Evolutionary conservation across 1,284 basidiomycete genomes (phyloP).

Genomic region (Rhizoctonia solani): DNA sequence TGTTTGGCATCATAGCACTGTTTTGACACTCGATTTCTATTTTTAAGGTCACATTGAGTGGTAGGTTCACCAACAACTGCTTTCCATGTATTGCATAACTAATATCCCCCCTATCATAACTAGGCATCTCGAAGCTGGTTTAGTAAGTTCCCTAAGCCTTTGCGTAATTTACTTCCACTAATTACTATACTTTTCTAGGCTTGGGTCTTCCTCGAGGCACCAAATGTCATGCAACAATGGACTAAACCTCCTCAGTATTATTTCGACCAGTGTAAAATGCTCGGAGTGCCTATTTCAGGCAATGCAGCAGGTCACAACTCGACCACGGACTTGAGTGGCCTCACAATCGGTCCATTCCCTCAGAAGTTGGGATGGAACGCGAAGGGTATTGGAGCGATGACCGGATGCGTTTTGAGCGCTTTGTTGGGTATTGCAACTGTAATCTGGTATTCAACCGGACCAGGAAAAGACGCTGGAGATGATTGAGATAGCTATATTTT

Average conservation of each 20-base stretch:
- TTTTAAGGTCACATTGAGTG: constrained; percentile 49
- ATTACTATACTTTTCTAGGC: constrained; percentile 48
- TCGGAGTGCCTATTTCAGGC: constrained; percentile 64
- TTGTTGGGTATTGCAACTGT: constrained; percentile 80
- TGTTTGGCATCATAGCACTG: not conserved
- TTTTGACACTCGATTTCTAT: not conserved
- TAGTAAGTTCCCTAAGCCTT: constrained; percentile 9
- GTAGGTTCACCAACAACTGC: not conserved
- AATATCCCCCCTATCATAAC: not conserved
- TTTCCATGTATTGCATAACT: not conserved
- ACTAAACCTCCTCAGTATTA: constrained; percentile 54
- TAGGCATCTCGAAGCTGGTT: constrained; percentile 25
- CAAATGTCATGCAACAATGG: constrained; percentile 59
- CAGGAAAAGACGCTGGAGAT: not conserved
- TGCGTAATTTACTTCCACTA: not conserved
- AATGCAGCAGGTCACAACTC: constrained; percentile 77
- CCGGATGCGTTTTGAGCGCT: constrained; percentile 77
- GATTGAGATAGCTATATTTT: not conserved
- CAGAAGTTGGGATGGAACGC: constrained; percentile 79
- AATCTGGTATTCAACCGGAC: constrained; percentile 71
- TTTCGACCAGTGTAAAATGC: constrained; percentile 71
- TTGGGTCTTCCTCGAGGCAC: constrained; percentile 73
- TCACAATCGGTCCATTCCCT: constrained; percentile 66
- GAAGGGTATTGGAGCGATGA: constrained; percentile 81
- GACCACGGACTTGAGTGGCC: constrained; percentile 64